A percentile compares a stretch with the other conserved stretches of the same genome.
phyloP scores from a whole-genome alignment of 495 filamentous ascomycete genomes.

The Schizothecium vesticola region DNA sequence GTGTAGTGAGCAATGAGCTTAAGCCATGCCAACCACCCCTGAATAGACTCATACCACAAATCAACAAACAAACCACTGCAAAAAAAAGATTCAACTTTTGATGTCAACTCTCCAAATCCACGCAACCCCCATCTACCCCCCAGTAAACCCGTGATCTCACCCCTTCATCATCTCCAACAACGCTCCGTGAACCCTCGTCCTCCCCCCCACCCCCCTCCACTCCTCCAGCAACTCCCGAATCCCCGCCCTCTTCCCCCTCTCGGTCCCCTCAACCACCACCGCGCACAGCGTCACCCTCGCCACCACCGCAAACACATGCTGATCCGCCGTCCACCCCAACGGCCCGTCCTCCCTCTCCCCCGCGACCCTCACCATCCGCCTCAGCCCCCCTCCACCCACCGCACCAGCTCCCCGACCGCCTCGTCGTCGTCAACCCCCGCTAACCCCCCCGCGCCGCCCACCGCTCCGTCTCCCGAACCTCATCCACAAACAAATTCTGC shows the following conservation, averaged over 20 bases:
- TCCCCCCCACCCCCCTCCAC: conserved; percentile 23
- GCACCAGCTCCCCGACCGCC: conserved; percentile 14
- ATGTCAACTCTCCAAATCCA: not conserved
- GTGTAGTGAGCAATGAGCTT: no score
- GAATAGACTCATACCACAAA: not conserved
- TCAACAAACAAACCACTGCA: not conserved
- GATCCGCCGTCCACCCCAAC: conserved; percentile 67
- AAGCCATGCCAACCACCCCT: not conserved
- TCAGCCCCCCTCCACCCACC: conserved; percentile 59
- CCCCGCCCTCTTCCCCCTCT: not conserved
- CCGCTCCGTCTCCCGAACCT: conserved; percentile 58
- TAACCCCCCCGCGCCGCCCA: conserved; percentile 49
- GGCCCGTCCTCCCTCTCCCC: conserved; percentile 50
- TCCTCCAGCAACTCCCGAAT: conserved; percentile 20
- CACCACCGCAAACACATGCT: conserved; percentile 64
- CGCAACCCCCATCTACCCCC: not conserved
- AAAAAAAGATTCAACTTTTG: not conserved
- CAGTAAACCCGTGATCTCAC: not conserved
- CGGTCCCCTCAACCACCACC: conserved; percentile 20
- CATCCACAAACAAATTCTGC: conserved; percentile 84
- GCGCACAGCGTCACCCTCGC: conserved; percentile 53
- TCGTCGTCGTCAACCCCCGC: conserved; percentile 21
- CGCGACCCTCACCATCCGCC: conserved; percentile 38
- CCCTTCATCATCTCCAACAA: conserved; percentile 26
- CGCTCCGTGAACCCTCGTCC: conserved; percentile 28